Evolutionary conservation across 2,329 filamentous ascomycete genomes (phyloP), one percentile per base, ranked within the genome.

Genomic region (Pestalotiopsis sp.): DNA sequence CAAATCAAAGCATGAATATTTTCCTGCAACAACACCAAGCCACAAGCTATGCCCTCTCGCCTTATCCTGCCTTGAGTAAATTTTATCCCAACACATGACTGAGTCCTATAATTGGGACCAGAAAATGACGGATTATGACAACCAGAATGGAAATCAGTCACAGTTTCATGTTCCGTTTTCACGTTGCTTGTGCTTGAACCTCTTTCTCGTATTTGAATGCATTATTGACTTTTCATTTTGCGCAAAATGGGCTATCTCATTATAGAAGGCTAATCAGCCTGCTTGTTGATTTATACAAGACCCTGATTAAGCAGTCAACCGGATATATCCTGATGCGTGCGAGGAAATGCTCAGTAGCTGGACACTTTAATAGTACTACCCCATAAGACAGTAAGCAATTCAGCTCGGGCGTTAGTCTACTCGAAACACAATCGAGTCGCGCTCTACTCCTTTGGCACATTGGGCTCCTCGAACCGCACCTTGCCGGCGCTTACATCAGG

Each of bases 401-500:
- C 9, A 36, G 31, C 7, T 36, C 31, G 7, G 31, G 0, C 31
- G 31, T 52, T 2, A 59, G 7, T 20, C 12, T 59, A 59, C 23
- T 25, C n/a, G 66, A 70, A 72, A 9, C 9, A 36, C 7, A 9
- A 36, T 36, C 31, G 31, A 36, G 31, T 7, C 69, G 70, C 61
- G 70, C 41, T 45, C 69, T 40, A 17, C 71, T 79, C 76, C 20
- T 23, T 23, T 23, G 20, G 20, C 20, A 23, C 20, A 23, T 23
- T 23, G 20, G 20, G 20, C 20, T 23, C 20, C 12, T 78, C 74
- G 20, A 76, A 79, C 63, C 78, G 76, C 27, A 85, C 78, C 68
- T 85, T 82, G 1, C 88, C 91, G 75, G 88, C 81, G 75, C 90
- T 94, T 40, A 99, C 90, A 84, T 99, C 95, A 0, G 94, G 92